Evolutionary conservation across 257 asterid species (phyloP), one percentile per base, ranked within the genome.

Genomic region (Salvia miltiorrhiza): DNA sequence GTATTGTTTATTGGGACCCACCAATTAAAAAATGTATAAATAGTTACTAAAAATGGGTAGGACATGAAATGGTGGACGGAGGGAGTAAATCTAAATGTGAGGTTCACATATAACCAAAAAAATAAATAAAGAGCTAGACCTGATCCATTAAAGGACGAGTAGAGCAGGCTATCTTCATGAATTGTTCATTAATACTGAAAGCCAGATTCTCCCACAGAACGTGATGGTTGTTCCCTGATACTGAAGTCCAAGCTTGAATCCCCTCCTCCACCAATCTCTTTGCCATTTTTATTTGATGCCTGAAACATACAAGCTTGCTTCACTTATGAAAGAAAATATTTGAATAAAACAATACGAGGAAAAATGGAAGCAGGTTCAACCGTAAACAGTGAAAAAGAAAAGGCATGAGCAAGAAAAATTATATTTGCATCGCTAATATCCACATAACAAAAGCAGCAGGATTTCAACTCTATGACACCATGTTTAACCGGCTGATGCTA

Each of bases 181-280:
- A 93, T 54, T 80, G 79, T 68, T 79, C 83, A 33, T 87, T 85
- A 63, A 93, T 78, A 58, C 70, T 78, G 45, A 70, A 49, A 67
- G 71, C 81, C 63, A 91, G 74, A 72, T 74, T 85, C 75, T 87
- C 90, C 98, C 98, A 93, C 69, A 68, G 82, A 78, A 91, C 86
- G 33, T 82, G 90, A 45, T 82, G 65, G 77, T 80, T 81, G 61
- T 79, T 72, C 73, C 68, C 77, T 33, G 97, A 78, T 66, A 90
- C 72, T 39, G 80, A 81, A 67, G 73, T 81, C 98, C 98, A 93
- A 59, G 79, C 87, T 69, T 77, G 84, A 33, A 74, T 70, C 74
- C 95, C 98, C 58, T 85, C 95, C 76, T 84, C 88, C 19, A 93
- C 74, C 77, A 93, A 83, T 77, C 88, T 81, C 85, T 87, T 87